phyloP scores from a whole-genome alignment of 148 eudicot species.

The Amaranthus hypochondriacus region DNA sequence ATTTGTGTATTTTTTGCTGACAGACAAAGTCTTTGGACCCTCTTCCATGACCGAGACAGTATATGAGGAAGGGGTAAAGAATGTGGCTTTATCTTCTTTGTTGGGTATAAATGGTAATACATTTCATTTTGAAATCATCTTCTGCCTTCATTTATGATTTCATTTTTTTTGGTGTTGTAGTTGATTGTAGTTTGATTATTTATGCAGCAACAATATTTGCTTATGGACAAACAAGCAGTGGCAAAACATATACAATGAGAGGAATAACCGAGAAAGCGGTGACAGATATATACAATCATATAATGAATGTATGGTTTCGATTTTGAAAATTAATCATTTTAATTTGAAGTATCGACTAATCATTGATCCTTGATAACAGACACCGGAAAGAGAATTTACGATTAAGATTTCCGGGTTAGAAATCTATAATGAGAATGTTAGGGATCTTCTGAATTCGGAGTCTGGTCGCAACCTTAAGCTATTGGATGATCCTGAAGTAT shows the following conservation, averaged over 20 bases:
- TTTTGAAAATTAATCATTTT: not conserved
- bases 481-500: slow-evolving; percentile 92
- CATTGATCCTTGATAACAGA: slow-evolving; percentile 39
- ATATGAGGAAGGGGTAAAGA: slow-evolving; percentile 87
- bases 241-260: slow-evolving; percentile 92
- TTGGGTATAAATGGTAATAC: slow-evolving; percentile 88
- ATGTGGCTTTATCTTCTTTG: slow-evolving; percentile 79
- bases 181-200: slow-evolving; percentile 10
- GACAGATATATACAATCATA: slow-evolving; percentile 58
- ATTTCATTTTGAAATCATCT: not conserved
- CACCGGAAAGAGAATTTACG: slow-evolving; percentile 77
- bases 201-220: slow-evolving; percentile 89
- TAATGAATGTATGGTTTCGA: slow-evolving; percentile 44
- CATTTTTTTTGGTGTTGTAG: slow-evolving; percentile 2
- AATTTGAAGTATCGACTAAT: not conserved
- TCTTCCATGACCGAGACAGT: slow-evolving; percentile 56
- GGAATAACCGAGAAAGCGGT: slow-evolving; percentile 92
- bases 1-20: slow-evolving; percentile 9
- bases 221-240: slow-evolving; percentile 98
- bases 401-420: slow-evolving; percentile 83
- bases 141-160: not conserved
- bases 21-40: slow-evolving; percentile 92
- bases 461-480: slow-evolving; percentile 88
- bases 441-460: slow-evolving; percentile 80
- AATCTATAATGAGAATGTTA: slow-evolving; percentile 91